Evolutionary conservation across 164 flowering plant species (phyloP), one percentile per base, ranked within the genome.

Genomic region (Vitis riparia): DNA sequence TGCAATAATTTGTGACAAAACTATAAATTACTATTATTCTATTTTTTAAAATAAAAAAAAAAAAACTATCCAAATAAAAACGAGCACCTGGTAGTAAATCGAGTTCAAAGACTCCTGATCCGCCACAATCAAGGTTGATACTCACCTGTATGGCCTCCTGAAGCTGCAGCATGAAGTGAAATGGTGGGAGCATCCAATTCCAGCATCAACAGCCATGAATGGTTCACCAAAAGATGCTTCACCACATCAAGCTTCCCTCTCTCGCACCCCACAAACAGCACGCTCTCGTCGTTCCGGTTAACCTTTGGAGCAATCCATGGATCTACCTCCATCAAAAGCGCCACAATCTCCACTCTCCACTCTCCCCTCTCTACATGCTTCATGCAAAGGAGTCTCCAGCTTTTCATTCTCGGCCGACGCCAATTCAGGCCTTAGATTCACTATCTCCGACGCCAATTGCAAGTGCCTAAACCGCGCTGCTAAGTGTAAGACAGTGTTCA

Each of bases 141-240:
- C 13, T 12, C 76, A 87, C 89, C 91, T 70, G 77, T 71, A 61
- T 81, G 78, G 5, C 91, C 91, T 7, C 69, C 72, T 1, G 82
- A 62, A 32, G 83, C 85, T 12, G 91, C 84, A 51, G 65, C 81
- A 68, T 86, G 91, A 19, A 88, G 82, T 3, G 87, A 85, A 70
- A 78, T 78, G 4, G 81, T 81, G 5, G 55, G 52, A 5, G 74
- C 75, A 56, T 84, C 86, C 52, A 81, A 60, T 58, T 88, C 92
- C 70, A 77, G 50, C 64, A 65, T 69, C 5, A 83, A 67, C 70
- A 88, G 66, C 80, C 71, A 55, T 11, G 73, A 75, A 55, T 66
- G 67, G 9, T 30, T 10, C 44, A 4, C 44, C 75, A 85, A 48
- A 10, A 88, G 71, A 67, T 65, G 66, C 61, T 73, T 75, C 52